Evolutionary conservation across 163 green algal species (phyloP).

Genomic region (Trebouxia gelatinosa): DNA sequence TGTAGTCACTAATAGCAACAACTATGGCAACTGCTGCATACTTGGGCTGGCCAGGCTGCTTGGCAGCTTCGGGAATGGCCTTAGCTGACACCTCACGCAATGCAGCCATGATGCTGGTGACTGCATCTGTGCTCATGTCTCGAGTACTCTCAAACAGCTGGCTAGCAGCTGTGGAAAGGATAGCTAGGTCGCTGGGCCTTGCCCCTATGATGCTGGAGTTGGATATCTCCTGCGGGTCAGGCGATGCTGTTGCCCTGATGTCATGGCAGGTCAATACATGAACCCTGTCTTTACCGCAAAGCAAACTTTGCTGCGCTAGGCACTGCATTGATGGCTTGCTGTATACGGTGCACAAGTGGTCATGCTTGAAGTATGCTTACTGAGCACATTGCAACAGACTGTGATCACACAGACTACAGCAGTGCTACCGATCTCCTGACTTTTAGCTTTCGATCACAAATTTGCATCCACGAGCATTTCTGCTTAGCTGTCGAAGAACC

Average conservation of each 20-base stretch:
- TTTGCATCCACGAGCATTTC: too few species aligned
- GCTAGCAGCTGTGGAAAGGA: conserved; percentile 54
- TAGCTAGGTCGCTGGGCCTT: conserved; percentile 52
- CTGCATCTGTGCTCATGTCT: conserved; percentile 63
- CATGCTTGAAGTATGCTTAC: too few species aligned
- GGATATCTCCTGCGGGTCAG: conserved; percentile 45
- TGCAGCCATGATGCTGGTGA: conserved; percentile 64
- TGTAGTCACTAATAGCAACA: not conserved
- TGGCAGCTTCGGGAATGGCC: conserved; percentile 41
- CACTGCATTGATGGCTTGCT: too few species aligned
- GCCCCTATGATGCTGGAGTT: conserved; percentile 1
- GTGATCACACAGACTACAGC: too few species aligned
- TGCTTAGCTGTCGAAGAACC: too few species aligned
- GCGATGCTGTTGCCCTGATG: too few species aligned
- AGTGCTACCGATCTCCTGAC: too few species aligned
- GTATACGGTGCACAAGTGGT: too few species aligned
- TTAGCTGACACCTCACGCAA: conserved; percentile 60
- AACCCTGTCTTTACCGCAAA: too few species aligned
- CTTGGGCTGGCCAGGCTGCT: conserved; percentile 38
- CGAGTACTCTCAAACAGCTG: conserved; percentile 70
- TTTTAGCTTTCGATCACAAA: too few species aligned
- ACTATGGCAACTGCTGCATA: not conserved
- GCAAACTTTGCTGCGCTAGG: too few species aligned
- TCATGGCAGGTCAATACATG: not conserved
- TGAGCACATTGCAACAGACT: too few species aligned